phyloP scores from a whole-genome alignment of 2,329 filamentous ascomycete genomes.

The Pseudodiploospora longispora region DNA sequence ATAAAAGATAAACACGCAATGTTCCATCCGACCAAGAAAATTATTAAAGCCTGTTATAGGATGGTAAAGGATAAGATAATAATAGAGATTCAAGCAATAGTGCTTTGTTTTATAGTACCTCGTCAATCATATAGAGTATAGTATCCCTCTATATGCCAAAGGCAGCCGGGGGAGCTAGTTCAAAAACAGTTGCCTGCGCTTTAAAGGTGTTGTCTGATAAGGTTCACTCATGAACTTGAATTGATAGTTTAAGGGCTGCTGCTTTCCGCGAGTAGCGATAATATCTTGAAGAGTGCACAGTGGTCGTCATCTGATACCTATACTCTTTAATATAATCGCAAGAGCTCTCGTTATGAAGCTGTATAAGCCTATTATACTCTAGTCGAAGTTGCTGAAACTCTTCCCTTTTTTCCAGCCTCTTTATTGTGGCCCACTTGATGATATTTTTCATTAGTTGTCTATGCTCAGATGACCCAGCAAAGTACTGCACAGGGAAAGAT shows the following conservation, averaged over 20 bases:
- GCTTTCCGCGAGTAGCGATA: slow-evolving; percentile 24
- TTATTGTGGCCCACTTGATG: slow-evolving; percentile 23
- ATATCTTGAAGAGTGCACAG: slow-evolving; percentile 18
- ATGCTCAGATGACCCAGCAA: slow-evolving; percentile 18
- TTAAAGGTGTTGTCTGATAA: slow-evolving; percentile 27
- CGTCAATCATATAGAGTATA: slow-evolving; percentile 31
- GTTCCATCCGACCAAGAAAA: not conserved
- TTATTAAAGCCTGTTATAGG: slow-evolving; percentile 3
- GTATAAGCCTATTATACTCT: slow-evolving; percentile 9
- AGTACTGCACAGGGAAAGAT: slow-evolving; percentile 15
- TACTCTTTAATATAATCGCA: slow-evolving; percentile 8
- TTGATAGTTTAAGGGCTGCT: slow-evolving; percentile 30
- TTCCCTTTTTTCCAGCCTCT: slow-evolving; percentile 4
- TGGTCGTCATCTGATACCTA: not conserved
- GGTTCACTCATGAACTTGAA: slow-evolving; percentile 50
- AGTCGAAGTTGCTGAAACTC: slow-evolving; percentile 10
- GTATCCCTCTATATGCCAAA: slow-evolving; percentile 42
- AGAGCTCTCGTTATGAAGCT: not conserved
- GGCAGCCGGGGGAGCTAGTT: slow-evolving; percentile 34
- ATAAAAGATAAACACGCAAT: slow-evolving; percentile 13
- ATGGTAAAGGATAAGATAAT: slow-evolving; percentile 3
- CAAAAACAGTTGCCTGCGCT: slow-evolving; percentile 44
- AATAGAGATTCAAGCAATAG: rapidly evolving
- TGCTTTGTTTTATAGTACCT: slow-evolving; percentile 25
- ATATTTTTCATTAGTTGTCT: slow-evolving; percentile 30